phyloP scores from a whole-genome alignment of 495 filamentous ascomycete genomes.

The Bombardia bombarda region DNA sequence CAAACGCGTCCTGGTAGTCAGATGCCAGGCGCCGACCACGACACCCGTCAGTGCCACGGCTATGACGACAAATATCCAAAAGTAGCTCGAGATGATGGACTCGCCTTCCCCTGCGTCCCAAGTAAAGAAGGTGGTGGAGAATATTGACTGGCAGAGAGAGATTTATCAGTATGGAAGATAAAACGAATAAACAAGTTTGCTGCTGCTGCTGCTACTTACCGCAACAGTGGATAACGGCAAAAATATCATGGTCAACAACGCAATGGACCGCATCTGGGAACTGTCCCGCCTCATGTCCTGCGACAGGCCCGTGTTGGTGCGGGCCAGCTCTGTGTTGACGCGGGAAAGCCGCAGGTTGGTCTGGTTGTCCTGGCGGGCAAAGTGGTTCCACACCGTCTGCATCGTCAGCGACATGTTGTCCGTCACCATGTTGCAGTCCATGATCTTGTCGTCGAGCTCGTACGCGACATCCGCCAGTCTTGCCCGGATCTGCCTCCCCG shows the following conservation, averaged over 20 bases:
- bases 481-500: background rate
- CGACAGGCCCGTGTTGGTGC: background rate
- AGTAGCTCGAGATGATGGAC: background rate
- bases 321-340: background rate
- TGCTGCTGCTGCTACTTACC: background rate
- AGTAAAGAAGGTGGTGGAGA: background rate
- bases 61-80: background rate
- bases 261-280: slow-evolving; percentile 22
- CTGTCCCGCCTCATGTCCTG: slow-evolving; percentile 14
- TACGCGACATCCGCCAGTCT: background rate
- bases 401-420: slow-evolving; percentile 1
- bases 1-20: background rate
- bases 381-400: background rate
- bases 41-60: background rate
- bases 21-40: background rate
- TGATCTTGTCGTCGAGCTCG: background rate
- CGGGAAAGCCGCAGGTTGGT: background rate
- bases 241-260: slow-evolving; percentile 23
- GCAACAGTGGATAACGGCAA: slow-evolving; percentile 3
- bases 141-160: background rate
- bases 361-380: background rate
- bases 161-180: too few relatives aligned
- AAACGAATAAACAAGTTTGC: too few relatives aligned
- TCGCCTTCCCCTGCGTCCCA: background rate
- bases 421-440: background rate